Evolutionary conservation across 441 rosid species (phyloP).

Genomic region (Eruca vesicaria): DNA sequence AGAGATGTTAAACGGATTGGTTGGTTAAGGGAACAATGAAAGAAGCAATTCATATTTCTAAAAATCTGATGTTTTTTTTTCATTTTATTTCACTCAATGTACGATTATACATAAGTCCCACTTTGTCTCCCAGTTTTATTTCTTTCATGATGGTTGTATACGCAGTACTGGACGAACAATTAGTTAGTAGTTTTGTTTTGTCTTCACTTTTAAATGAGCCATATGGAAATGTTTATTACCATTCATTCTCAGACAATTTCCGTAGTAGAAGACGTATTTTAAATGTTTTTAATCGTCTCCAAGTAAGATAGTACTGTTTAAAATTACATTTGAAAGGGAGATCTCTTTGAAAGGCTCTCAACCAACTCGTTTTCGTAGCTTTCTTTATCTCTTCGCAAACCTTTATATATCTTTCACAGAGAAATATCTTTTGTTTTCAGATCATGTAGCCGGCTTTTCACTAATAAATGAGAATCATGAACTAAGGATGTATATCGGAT

Average conservation of each 20-base stretch:
- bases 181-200: not conserved
- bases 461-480: not conserved
- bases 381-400: not conserved
- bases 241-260: not conserved
- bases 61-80: conserved; percentile 1
- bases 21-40: conserved; percentile 34
- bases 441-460: not conserved
- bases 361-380: not conserved
- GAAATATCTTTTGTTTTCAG: not conserved
- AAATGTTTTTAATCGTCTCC: not conserved
- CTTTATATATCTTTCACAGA: not conserved
- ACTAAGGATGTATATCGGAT: not conserved
- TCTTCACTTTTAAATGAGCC: not conserved
- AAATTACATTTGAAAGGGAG: not conserved
- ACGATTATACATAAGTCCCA: conserved; percentile 6
- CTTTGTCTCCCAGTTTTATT: conserved; percentile 10
- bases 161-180: not conserved
- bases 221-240: not conserved
- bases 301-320: not conserved
- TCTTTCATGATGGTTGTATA: not conserved
- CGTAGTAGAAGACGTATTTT: not conserved
- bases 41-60: conserved; percentile 8
- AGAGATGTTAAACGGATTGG: not conserved
- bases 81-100: conserved; percentile 10
- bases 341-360: not conserved